Evolutionary conservation across 805 yeast species (phyloP), one percentile per base, ranked within the genome.

Genomic region (Nakazawaea ernobii): DNA sequence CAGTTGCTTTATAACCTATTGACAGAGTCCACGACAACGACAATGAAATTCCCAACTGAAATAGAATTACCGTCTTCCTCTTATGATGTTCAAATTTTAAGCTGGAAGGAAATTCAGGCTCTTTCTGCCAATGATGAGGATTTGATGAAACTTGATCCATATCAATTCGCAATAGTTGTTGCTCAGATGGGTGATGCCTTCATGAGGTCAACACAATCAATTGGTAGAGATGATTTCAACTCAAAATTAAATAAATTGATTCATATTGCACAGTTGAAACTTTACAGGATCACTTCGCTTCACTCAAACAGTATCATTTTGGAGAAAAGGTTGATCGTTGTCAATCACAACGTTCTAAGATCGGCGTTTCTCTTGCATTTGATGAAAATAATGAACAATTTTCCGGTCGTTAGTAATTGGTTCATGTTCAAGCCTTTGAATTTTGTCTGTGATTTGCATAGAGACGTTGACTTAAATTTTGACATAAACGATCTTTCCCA

Each of bases 1-100:
- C 62, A 63, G 5, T n/a, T 45, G 62, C 60, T 10, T 65, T 59
- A 46, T 48, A 66, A 26, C 58, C 73, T 50, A 47, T 66, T 26
- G 60, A 62, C 52, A 55, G 61, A 51, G 73, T 72, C 1, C 57
- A 56, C 42, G 73, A 74, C n/a, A 69, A 61, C 49, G 14, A 20
- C 58, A 29, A 49, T 69, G 38, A 51, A 53, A 20, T 62, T 68
- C 44, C 68, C 70, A 3, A 48, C 46, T 3, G 55, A 59, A 14
- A 29, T 70, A 45, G 67, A 69, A 27, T 45, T 70, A 17, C 75
- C 75, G 9, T 48, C 38, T 35, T 20, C 32, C 6, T 30, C 32
- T 17, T 43, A 13, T 30, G 42, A 35, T 17, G 7, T 15, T 13
- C 26, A 26, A 13, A 17, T 33, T 5, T 38, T 39, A 20, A 43